Conservation (phyloP, 768 basidiomycete genomes). For the Fibroporia radiculosa region DNA sequence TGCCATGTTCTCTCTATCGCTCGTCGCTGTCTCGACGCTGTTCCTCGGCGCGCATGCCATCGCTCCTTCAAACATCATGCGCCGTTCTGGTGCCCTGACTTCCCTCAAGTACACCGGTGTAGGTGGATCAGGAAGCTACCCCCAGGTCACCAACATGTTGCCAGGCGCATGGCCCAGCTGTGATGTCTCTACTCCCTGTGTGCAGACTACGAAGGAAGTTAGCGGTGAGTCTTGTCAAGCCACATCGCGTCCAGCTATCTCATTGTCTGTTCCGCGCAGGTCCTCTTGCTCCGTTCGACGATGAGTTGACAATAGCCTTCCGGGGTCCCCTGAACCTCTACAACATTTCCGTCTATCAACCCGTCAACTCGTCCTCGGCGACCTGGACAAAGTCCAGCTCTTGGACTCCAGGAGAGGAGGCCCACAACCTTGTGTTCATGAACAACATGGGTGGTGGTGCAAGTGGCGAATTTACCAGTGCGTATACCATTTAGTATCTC, state of each 20-base stretch:
- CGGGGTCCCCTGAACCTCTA: slow-evolving; percentile 19
- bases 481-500: slow-evolving; percentile 1
- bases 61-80: slow-evolving; percentile 14
- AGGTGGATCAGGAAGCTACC: slow-evolving; percentile 19
- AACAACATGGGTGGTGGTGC: slow-evolving; percentile 21
- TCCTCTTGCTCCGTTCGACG: slow-evolving; percentile 23
- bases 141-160: slow-evolving; percentile 22
- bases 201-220: slow-evolving; percentile 13
- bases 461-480: slow-evolving; percentile 22
- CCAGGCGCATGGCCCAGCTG: slow-evolving; percentile 20
- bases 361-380: slow-evolving; percentile 15
- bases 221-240: slow-evolving; percentile 12
- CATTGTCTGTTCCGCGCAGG: slow-evolving; percentile 7
- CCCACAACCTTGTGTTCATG: slow-evolving; percentile 24
- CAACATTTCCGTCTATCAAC: slow-evolving; percentile 24
- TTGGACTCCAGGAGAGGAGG: slow-evolving; percentile 12
- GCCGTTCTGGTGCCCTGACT: slow-evolving; percentile 17
- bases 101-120: slow-evolving; percentile 21
- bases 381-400: slow-evolving; percentile 21
- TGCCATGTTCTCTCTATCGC: slow-evolving; percentile 6
- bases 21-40: slow-evolving; percentile 10
- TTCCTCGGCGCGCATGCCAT: slow-evolving; percentile 11
- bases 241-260: too few species aligned
- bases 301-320: slow-evolving; percentile 21
- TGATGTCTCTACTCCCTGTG: slow-evolving; percentile 17